Evolutionary conservation across 2,329 filamentous ascomycete species (phyloP).

Genomic region (Sporothrix brunneoviolacea): DNA sequence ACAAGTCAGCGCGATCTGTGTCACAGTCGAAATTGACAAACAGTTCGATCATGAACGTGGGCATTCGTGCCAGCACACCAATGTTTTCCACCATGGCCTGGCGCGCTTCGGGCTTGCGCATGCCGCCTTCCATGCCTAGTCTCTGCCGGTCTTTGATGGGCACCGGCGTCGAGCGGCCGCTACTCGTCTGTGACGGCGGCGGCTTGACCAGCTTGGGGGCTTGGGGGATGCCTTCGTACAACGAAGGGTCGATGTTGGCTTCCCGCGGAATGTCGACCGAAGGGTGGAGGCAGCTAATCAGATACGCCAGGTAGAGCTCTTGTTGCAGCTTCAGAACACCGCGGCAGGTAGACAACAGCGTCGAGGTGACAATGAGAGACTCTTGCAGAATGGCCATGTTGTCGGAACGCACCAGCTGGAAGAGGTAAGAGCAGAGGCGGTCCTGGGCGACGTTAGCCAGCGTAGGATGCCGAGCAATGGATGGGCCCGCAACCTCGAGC

Average conservation of each 20-base stretch:
- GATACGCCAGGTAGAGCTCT: constrained; percentile 88
- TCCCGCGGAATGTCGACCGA: constrained; percentile 91
- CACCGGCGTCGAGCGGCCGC: constrained; percentile 82
- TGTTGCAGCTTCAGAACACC: constrained; percentile 91
- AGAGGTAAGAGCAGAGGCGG: constrained; percentile 85
- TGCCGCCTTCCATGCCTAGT: constrained; percentile 84
- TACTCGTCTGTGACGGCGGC: constrained; percentile 62
- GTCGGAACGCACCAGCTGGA: constrained; percentile 92
- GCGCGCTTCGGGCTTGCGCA: constrained; percentile 85
- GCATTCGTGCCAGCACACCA: constrained; percentile 84
- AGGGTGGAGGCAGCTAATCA: constrained; percentile 89
- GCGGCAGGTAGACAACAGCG: constrained; percentile 82
- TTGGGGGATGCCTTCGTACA: constrained; percentile 91
- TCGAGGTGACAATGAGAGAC: constrained; percentile 85
- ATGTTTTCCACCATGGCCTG: constrained; percentile 99
- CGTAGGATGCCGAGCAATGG: constrained; percentile 86
- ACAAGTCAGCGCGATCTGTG: constrained; percentile 81
- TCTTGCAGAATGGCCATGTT: constrained; percentile 94
- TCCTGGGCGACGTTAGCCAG: constrained; percentile 85
- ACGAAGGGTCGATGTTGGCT: constrained; percentile 76
- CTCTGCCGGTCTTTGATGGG: constrained; percentile 88
- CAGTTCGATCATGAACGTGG: constrained; percentile 87
- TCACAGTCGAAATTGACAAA: constrained; percentile 99
- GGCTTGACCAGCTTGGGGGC: constrained; percentile 81
- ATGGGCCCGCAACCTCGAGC: constrained; percentile 89